Conservation (phyloP, 164 flowering plant genomes). For the Malania oleifera region DNA sequence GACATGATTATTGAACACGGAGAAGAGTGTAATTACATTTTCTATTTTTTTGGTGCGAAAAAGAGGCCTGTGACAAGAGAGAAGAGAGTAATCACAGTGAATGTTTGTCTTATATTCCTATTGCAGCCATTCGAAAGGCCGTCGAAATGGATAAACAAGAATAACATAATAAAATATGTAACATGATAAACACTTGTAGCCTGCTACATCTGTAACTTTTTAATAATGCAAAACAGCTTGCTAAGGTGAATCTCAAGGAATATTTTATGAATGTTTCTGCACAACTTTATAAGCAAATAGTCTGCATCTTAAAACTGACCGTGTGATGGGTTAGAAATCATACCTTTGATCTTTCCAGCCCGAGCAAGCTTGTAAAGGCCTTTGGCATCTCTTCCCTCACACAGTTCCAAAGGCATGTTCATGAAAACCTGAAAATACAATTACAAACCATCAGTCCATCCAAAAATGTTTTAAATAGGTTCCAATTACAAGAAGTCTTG, state of each 20-base stretch:
- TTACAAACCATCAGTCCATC: neutral
- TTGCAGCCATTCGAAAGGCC: too few relatives aligned
- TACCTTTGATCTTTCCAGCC: conserved; percentile 68
- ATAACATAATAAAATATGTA: too few relatives aligned
- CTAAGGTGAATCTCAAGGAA: too few relatives aligned
- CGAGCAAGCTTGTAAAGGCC: conserved; percentile 79
- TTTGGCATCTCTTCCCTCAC: conserved; percentile 65
- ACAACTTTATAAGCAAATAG: neutral
- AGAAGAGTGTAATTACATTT: too few relatives aligned
- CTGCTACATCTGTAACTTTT: too few relatives aligned
- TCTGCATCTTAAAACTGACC: neutral
- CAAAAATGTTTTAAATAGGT: neutral
- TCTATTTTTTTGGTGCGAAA: neutral
- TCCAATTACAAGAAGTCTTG: conserved; percentile 11
- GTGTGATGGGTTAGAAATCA: neutral
- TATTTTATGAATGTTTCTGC: neutral
- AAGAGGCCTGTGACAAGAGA: neutral
- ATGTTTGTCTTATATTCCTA: too few relatives aligned
- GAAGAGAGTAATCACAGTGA: neutral
- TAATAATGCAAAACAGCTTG: too few relatives aligned
- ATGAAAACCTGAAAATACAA: conserved; percentile 41
- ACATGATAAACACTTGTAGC: too few relatives aligned
- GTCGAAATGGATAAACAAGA: too few relatives aligned
- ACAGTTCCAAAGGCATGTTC: conserved; percentile 55
- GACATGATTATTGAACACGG: neutral